Evolutionary conservation across 192 early-diverging fungal species (phyloP).

Genomic region (Kickxella alabastrina): DNA sequence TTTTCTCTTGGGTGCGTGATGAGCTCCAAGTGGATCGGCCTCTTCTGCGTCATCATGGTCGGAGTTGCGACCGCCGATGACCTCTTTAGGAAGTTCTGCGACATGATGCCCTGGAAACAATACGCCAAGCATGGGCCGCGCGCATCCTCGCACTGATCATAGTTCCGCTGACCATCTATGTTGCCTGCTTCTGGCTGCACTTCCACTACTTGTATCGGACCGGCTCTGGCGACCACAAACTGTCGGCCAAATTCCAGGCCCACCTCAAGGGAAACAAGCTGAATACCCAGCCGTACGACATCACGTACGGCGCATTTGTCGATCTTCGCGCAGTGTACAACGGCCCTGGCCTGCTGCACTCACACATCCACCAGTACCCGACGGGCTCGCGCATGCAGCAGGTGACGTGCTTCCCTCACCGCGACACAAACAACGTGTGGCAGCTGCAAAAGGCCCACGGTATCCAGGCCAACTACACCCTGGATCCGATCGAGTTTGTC

Average conservation of each 20-base stretch:
- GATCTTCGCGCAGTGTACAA: constrained; percentile 31
- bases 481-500: constrained; percentile 55
- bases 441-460: constrained; percentile 51
- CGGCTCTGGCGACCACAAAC: constrained; percentile 92
- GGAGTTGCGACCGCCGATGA: constrained; percentile 87
- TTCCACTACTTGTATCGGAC: constrained; percentile 75
- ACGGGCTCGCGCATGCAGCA: constrained; percentile 73
- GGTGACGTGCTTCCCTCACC: constrained; percentile 78
- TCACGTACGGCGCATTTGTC: constrained; percentile 33
- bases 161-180: constrained; percentile 73
- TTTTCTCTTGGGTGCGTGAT: constrained; percentile 63
- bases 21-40: constrained; percentile 90
- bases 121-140: constrained; percentile 81
- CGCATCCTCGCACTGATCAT: constrained; percentile 79
- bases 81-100: constrained; percentile 83
- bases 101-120: constrained; percentile 58
- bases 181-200: constrained; percentile 89
- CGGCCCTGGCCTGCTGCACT: constrained; percentile 55
- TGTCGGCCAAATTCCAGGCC: constrained; percentile 86
- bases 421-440: constrained; percentile 72
- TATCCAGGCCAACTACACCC: constrained; percentile 34
- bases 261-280: constrained; percentile 74
- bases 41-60: constrained; percentile 87
- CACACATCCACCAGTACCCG: constrained; percentile 61
- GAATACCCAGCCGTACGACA: constrained; percentile 37